Evolutionary conservation across 352 stramenopile genomes (phyloP).

Genomic region (Thalassiosira livingstoniorum): DNA sequence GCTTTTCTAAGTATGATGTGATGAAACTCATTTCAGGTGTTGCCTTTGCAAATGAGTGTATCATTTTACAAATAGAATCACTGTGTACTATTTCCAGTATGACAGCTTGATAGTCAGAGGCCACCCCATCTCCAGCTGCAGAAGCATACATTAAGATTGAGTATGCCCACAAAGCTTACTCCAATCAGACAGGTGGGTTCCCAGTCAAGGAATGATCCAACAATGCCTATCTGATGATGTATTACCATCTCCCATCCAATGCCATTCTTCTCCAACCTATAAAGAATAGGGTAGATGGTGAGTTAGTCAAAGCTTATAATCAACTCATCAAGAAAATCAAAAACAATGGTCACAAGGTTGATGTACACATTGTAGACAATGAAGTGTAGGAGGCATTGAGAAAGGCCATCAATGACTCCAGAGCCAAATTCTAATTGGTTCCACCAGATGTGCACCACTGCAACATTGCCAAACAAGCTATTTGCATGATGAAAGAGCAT

Average conservation of each 20-base stretch:
- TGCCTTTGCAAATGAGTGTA: too few species aligned
- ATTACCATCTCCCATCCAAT: slow-evolving; percentile 63
- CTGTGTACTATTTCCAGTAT: too few species aligned
- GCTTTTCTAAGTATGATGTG: too few species aligned
- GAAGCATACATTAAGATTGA: too few species aligned
- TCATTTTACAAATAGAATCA: too few species aligned
- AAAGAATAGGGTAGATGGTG: slow-evolving; percentile 13
- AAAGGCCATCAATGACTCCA: slow-evolving; percentile 24
- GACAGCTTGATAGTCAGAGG: too few species aligned
- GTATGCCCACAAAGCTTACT: too few species aligned
- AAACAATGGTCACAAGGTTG: slow-evolving; percentile 4
- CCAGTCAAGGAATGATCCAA: slow-evolving; percentile 26
- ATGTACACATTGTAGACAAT: slow-evolving; percentile 63
- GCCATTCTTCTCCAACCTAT: slow-evolving; percentile 53
- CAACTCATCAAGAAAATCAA: slow-evolving; percentile 17
- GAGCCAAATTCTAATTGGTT: slow-evolving; percentile 52
- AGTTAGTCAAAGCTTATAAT: slow-evolving; percentile 37
- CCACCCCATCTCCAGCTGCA: too few species aligned
- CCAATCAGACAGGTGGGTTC: slow-evolving; percentile 56
- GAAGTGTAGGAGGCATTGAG: slow-evolving; percentile 37
- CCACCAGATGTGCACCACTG: slow-evolving; percentile 38
- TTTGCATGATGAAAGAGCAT: slow-evolving; percentile 64
- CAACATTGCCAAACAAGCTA: slow-evolving; percentile 60
- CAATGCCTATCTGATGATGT: slow-evolving; percentile 51
- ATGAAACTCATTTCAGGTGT: too few species aligned